Base-by-base conservation (phyloP, 2,329 filamentous ascomycete species). In the Pseudogymnoascus sp. region DNA sequence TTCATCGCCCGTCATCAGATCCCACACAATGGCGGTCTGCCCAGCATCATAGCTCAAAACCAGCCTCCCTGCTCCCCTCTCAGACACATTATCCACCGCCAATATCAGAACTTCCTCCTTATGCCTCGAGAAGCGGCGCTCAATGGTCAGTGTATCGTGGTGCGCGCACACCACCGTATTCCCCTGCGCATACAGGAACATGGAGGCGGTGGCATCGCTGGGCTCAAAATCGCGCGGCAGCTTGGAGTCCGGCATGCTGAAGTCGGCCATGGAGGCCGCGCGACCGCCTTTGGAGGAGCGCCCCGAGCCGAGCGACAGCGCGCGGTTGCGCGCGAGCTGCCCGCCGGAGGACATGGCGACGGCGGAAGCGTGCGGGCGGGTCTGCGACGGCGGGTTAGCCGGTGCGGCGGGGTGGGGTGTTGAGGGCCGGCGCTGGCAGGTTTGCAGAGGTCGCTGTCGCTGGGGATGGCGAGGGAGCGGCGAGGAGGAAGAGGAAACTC, bases 1-100 rank as follows among this genome's bases (percentile, higher is more conserved):
- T 75, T 97, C 92, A 65, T 92, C 87, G 59, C 94, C 94, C 0
- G 91, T 95, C 77, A 95, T 86, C 65, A 97, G 81, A 76, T 99
- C 93, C 94, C 94, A 99, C 6, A 97, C 91, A 72, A 97, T 96
- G 3, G 92, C 91, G 0, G 91, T 96, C 75, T 93, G 90, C 38
- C 91, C 88, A 16, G 84, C 84, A 79, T 99, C 94, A 71, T 96
- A 97, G 77, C 92, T 97, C 66, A 96, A 91, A 2, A 96, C 92
- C 65, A 96, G 77, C 66, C 92, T 83, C 28, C 93, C 94, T 0
- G 88, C 87, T 2, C 92, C 92, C 65, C 86, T 79, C 69, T 97
- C 92, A 74, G 92, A 97, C 63, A 90, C 86, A 72, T 92, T 97
- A 74, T 99, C 94, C 62, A 95, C 92, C 0, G 88, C 87, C 62